A percentile compares a stretch with the other conserved stretches of the same genome.
Evolutionary conservation across 805 yeast genomes (phyloP).

Genomic region (Clavispora fructus): DNA sequence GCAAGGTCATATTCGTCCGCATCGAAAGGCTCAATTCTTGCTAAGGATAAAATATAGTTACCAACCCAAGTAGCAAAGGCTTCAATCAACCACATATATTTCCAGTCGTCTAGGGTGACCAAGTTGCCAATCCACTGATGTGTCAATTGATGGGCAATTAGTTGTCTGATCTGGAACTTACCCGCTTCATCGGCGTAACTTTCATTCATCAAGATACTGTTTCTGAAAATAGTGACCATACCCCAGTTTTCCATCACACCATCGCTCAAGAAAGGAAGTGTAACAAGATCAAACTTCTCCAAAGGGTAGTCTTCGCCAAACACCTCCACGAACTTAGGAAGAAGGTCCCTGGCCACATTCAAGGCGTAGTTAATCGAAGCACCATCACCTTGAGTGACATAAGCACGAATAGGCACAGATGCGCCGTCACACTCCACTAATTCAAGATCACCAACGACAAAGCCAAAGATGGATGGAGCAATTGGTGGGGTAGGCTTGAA

Average conservation of each 20-base stretch:
- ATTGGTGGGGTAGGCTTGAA: slow-evolving; percentile 56
- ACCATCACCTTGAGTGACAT: slow-evolving; percentile 51
- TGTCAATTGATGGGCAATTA: slow-evolving; percentile 66
- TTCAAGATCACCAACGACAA: slow-evolving; percentile 65
- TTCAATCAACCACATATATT: slow-evolving; percentile 69
- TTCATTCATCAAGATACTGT: slow-evolving; percentile 35
- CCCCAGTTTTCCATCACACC: slow-evolving; percentile 84
- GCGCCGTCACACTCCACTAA: slow-evolving; percentile 19
- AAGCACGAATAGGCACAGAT: slow-evolving; percentile 44
- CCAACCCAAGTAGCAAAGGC: slow-evolving; percentile 75
- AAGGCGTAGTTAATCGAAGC: slow-evolving; percentile 46
- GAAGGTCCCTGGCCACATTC: slow-evolving; percentile 38
- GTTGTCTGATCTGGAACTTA: slow-evolving; percentile 42
- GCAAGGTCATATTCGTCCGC: slow-evolving; percentile 8
- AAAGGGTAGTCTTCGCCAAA: slow-evolving; percentile 51
- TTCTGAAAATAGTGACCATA: slow-evolving; percentile 53
- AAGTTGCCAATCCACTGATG: slow-evolving; percentile 80
- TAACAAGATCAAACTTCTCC: slow-evolving; percentile 59
- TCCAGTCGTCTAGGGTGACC: slow-evolving; percentile 64
- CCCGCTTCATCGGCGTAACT: slow-evolving; percentile 13
- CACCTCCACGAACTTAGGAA: slow-evolving; percentile 44
- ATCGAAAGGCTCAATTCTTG: slow-evolving; percentile 9
- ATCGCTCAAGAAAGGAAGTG: slow-evolving; percentile 66
- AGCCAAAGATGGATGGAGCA: slow-evolving; percentile 61
- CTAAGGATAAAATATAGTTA: slow-evolving; percentile 32